Evolutionary conservation across 495 filamentous ascomycete species (phyloP).

Genomic region (Penicillium psychrofluorescens): DNA sequence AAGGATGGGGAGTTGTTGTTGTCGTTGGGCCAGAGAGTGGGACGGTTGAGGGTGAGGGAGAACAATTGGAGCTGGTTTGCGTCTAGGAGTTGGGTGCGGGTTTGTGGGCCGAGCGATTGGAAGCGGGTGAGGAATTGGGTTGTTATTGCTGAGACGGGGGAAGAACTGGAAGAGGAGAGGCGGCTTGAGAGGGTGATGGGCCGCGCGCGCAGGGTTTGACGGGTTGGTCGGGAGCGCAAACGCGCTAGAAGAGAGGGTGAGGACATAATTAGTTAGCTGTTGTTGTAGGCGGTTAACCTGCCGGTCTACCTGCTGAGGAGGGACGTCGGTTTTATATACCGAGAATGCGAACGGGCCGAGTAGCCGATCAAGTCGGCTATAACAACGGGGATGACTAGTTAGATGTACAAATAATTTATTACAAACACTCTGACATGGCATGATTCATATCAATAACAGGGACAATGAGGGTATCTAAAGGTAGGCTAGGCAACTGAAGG

Average conservation of each 20-base stretch:
- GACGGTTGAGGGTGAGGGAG: slow-evolving; percentile 44
- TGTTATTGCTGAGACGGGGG: slow-evolving; percentile 27
- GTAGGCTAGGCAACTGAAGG: not conserved
- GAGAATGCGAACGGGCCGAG: slow-evolving; percentile 8
- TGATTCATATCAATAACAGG: not conserved
- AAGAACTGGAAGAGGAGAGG: slow-evolving; percentile 2
- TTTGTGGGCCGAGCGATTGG: slow-evolving; percentile 35
- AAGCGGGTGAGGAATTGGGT: slow-evolving; percentile 34
- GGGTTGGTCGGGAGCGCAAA: too few relatives aligned
- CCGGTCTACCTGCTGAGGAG: not conserved
- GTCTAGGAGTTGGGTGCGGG: slow-evolving; percentile 44
- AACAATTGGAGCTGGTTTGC: slow-evolving; percentile 53
- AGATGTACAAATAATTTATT: not conserved
- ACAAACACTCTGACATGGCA: not conserved
- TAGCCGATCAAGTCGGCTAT: slow-evolving; percentile 4
- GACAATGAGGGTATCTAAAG: slow-evolving; percentile 1
- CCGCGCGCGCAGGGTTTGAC: slow-evolving; percentile 1
- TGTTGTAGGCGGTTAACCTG: too few relatives aligned
- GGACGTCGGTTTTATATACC: slow-evolving; percentile 5
- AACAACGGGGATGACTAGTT: too few relatives aligned
- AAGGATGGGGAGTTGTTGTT: slow-evolving; percentile 15
- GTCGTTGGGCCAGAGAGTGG: slow-evolving; percentile 22
- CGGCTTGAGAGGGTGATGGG: not conserved
- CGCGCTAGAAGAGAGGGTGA: too few relatives aligned
- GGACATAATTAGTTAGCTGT: too few relatives aligned